Evolutionary conservation across 2,329 filamentous ascomycete genomes (phyloP).

Genomic region (Ampelomyces quisqualis): DNA sequence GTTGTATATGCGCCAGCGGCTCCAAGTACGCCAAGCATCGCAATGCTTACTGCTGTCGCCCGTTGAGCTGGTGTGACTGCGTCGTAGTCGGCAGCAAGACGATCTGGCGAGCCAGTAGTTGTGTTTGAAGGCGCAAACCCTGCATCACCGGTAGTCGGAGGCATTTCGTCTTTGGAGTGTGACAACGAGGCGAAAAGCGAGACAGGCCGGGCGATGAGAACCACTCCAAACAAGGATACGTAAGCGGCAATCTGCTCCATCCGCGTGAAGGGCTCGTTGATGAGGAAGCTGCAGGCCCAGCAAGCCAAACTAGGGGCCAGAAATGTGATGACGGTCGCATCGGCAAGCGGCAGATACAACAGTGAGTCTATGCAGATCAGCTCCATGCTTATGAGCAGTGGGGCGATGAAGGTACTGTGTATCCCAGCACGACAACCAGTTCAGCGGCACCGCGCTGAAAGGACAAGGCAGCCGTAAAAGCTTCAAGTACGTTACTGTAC

Average conservation of each 20-base stretch:
- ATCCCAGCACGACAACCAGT: background rate
- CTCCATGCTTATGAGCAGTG: conserved; percentile 17
- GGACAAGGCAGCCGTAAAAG: too few species aligned
- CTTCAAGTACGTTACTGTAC: conserved; percentile 6
- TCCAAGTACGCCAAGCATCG: conserved; percentile 75
- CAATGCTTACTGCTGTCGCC: conserved; percentile 67
- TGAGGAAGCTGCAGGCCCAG: conserved; percentile 74
- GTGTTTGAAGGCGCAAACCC: conserved; percentile 38
- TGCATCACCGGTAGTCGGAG: conserved; percentile 36
- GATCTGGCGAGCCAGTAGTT: conserved; percentile 18
- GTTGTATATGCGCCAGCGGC: conserved; percentile 71
- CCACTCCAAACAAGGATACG: conserved; percentile 74
- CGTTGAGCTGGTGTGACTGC: conserved; percentile 63
- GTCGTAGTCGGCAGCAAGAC: conserved; percentile 43
- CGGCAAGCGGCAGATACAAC: conserved; percentile 78
- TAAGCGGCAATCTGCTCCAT: conserved; percentile 74
- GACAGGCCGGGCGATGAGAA: conserved; percentile 76
- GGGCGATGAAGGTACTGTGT: conserved; percentile 5
- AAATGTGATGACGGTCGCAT: conserved; percentile 89
- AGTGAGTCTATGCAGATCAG: conserved; percentile 54
- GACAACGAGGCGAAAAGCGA: conserved; percentile 53
- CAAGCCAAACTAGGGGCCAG: conserved; percentile 76
- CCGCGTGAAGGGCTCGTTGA: conserved; percentile 75
- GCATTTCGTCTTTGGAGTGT: conserved; percentile 21
- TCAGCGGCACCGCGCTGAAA: background rate